Conservation (phyloP, 805 yeast genomes). For the Saturnispora sanitii region DNA sequence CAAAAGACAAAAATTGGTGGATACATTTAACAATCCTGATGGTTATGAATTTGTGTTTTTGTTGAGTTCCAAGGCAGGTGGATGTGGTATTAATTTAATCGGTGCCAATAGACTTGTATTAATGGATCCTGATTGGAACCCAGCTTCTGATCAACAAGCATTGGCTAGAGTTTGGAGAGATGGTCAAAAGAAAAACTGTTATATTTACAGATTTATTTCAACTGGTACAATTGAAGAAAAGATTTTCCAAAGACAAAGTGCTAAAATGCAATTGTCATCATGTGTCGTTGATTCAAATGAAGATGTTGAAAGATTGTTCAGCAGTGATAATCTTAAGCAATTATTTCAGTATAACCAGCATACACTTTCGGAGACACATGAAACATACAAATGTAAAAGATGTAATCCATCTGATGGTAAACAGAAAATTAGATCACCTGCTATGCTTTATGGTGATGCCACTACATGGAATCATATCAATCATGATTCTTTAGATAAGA, state of each 20-base stretch:
- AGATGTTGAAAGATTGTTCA: conserved; percentile 86
- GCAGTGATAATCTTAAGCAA: conserved; percentile 68
- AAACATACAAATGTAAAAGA: conserved; percentile 78
- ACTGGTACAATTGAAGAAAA: conserved; percentile 96
- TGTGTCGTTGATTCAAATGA: conserved; percentile 96
- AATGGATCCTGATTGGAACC: conserved; percentile 95
- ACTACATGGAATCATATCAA: conserved; percentile 94
- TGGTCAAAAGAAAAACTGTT: conserved; percentile 96
- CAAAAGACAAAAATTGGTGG: conserved; percentile 89
- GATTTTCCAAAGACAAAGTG: conserved; percentile 89
- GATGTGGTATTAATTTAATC: conserved; percentile 94
- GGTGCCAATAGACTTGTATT: conserved; percentile 89
- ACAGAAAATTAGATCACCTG: conserved; percentile 59
- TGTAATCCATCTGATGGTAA: conserved; percentile 44
- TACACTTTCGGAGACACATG: conserved; percentile 85
- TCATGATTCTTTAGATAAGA: conserved; percentile 46
- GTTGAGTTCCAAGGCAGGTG: conserved; percentile 94
- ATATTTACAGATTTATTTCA: conserved; percentile 83
- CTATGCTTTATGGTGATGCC: conserved; percentile 95
- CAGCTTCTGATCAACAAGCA: conserved; percentile 97
- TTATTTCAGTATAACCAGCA: conserved; percentile 60
- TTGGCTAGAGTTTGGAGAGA: conserved; percentile 98
- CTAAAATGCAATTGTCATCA: conserved; percentile 85
- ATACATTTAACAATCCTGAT: conserved; percentile 78
- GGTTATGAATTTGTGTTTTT: conserved; percentile 81